Evolutionary conservation across 2,329 filamentous ascomycete genomes (phyloP).

Genomic region (Penicillium digitatum): DNA sequence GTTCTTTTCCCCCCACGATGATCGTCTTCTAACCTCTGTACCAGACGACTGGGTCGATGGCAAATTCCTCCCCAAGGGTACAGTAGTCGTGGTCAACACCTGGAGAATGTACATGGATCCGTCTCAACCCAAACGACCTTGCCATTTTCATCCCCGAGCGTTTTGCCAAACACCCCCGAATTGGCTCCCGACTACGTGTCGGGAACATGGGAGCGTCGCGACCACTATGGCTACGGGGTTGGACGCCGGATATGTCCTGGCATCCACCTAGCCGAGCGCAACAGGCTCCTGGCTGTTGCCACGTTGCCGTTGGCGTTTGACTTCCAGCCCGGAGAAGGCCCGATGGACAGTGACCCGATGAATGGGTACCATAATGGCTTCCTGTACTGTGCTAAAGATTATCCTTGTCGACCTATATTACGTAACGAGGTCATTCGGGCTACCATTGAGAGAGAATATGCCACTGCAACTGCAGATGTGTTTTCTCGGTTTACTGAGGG

Average conservation of each 20-base stretch:
- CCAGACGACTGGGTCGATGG: neutral
- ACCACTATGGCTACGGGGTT: neutral
- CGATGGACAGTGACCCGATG: neutral
- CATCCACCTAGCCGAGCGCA: slow-evolving; percentile 1
- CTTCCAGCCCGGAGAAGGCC: neutral
- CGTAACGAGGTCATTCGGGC: neutral
- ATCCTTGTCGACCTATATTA: neutral
- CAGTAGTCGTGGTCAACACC: neutral
- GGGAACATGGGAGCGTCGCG: neutral
- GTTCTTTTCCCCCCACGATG: neutral
- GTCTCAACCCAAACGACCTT: neutral
- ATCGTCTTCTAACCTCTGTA: neutral
- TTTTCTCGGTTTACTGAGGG: neutral
- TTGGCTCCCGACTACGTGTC: neutral
- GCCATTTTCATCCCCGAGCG: neutral
- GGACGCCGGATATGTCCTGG: slow-evolving; percentile 1
- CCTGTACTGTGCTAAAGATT: neutral
- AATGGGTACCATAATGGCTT: neutral
- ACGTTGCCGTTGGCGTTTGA: neutral
- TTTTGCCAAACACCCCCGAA: neutral
- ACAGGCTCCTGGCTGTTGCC: neutral
- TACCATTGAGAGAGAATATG: neutral
- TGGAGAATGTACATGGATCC: slow-evolving; percentile 3
- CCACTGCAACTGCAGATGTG: neutral
- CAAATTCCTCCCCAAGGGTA: neutral